These are phyloP conservation scores for Penicillium griseofulvum DNA, from an alignment of 2,329 filamentous ascomycete genomes.

Conservation along the genomic window DNA sequence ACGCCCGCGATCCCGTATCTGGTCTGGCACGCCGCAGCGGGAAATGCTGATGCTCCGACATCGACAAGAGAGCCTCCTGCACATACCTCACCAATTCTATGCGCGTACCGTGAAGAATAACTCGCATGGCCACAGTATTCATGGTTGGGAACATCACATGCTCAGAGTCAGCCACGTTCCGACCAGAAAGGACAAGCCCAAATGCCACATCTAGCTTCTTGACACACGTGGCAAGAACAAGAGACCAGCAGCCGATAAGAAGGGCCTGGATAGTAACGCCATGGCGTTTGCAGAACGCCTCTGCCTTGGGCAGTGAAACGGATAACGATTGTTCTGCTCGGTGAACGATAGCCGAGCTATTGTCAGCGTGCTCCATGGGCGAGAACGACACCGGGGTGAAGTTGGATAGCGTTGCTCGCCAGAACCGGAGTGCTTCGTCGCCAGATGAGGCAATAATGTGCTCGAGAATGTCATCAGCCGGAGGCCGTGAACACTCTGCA, in stretches of 20 bases:
- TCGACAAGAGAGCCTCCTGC: conserved; percentile 65
- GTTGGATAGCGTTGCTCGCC: conserved; percentile 65
- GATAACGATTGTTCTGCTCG: conserved; percentile 26
- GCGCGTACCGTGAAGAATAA: conserved; percentile 67
- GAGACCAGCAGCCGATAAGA: conserved; percentile 72
- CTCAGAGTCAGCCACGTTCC: conserved; percentile 69
- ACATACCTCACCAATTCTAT: conserved; percentile 67
- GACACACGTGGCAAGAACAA: conserved; percentile 63
- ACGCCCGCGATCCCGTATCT: conserved; percentile 42
- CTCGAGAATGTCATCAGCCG: conserved; percentile 56
- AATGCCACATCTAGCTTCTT: conserved; percentile 72
- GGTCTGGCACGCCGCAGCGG: conserved; percentile 69
- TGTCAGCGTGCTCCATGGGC: conserved; percentile 17
- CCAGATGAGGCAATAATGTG: conserved; percentile 51
- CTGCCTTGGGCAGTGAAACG: conserved; percentile 45
- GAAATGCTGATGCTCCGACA: conserved; percentile 72
- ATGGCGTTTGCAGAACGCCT: conserved; percentile 61
- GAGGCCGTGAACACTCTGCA: conserved; percentile 42
- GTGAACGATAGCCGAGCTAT: conserved; percentile 21
- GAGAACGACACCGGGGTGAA: conserved; percentile 45
- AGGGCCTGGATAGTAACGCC: conserved; percentile 74
- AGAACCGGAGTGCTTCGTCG: conserved; percentile 60
- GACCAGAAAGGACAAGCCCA: conserved; percentile 78
- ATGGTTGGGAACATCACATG: conserved; percentile 80
- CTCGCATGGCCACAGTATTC: conserved; percentile 79